A percentile compares a stretch with the other conserved stretches of the same genome.
Conservation (phyloP, 2,329 filamentous ascomycete species). For the Pseudogymnoascus sp. region DNA sequence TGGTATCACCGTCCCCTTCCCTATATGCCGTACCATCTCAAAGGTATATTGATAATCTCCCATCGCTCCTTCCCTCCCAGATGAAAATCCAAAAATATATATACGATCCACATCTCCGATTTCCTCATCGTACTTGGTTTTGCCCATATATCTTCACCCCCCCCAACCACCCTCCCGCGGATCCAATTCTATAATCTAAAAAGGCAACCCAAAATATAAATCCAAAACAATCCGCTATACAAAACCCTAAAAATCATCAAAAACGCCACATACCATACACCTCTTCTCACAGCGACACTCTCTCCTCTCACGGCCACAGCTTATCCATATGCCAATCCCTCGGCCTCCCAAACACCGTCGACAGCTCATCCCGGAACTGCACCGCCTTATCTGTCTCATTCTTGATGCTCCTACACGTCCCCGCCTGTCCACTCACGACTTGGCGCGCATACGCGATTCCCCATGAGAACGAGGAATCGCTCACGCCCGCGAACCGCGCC, state of each 20-base stretch:
- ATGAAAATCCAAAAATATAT: background rate
- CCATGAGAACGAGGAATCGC: background rate
- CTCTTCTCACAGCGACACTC: background rate
- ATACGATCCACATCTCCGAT: background rate
- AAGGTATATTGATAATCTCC: background rate
- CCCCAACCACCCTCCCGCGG: background rate
- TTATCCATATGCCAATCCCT: background rate
- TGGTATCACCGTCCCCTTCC: too few relatives aligned
- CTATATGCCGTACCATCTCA: too few relatives aligned
- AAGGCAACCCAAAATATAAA: background rate
- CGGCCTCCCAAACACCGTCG: background rate
- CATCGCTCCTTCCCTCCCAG: background rate
- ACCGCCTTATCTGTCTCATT: background rate
- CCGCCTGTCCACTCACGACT: too few relatives aligned
- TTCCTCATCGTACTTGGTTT: background rate
- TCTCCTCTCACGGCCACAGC: background rate
- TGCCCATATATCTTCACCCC: background rate
- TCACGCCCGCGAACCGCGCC: background rate
- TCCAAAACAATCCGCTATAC: background rate
- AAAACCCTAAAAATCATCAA: background rate
- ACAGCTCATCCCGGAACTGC: slow-evolving; percentile 1
- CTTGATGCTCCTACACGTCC: too few relatives aligned
- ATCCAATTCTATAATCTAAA: background rate
- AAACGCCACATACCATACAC: background rate
- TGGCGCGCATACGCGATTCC: background rate